Evolutionary conservation across 2,329 filamentous ascomycete species (phyloP), one percentile per base, ranked within the genome.

Genomic region (Magnaporthiopsis poae): DNA sequence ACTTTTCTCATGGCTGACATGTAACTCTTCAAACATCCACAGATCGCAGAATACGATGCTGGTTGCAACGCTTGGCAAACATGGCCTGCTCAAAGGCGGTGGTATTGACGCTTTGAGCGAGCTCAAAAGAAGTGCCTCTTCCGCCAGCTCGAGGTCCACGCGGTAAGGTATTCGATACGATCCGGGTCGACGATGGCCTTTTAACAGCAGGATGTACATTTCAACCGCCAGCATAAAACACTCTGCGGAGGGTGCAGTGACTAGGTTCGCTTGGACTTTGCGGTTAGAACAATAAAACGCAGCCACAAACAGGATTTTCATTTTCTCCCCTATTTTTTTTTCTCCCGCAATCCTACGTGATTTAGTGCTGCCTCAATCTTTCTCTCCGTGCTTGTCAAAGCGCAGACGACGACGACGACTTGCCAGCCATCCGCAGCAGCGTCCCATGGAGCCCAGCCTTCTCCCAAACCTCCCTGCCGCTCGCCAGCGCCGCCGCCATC

Each of bases 31-130:
- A 21, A 56, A 2, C 46, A 56, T 56, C 5, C 11, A 56, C 46
- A 56, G 46, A 21, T 76, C 77, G 1, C 81, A 88, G 75, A 88
- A 88, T 70, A 88, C 85, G 3, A 78, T 78, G 76, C 77, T 88
- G 2, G 84, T 83, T 0, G 84, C 83, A 9, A 79, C 77, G 69
- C 70, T 87, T 63, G 85, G 85, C n/a, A 80, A 74, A 69, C 62
- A 66, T 33, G 67, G 67, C 21, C 39, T 68, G 62, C 62, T 68
- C 9, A 62, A 62, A 25, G 61, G 61, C 9, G 65, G 65, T 13
- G 33, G 65, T 9, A 39, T 39, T 18, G 65, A 66, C 18, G 60
- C 39, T 5, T 63, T 35, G 65, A 66, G 46, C 60, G 61, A 66
- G 5, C 29, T 63, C n/a, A 39, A 39, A 29, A 60, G 35, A 36